A percentile compares a stretch with the other conserved stretches of the same genome.
phyloP scores from a whole-genome alignment of 345 rosid species.

The Euclidium syriacum region DNA sequence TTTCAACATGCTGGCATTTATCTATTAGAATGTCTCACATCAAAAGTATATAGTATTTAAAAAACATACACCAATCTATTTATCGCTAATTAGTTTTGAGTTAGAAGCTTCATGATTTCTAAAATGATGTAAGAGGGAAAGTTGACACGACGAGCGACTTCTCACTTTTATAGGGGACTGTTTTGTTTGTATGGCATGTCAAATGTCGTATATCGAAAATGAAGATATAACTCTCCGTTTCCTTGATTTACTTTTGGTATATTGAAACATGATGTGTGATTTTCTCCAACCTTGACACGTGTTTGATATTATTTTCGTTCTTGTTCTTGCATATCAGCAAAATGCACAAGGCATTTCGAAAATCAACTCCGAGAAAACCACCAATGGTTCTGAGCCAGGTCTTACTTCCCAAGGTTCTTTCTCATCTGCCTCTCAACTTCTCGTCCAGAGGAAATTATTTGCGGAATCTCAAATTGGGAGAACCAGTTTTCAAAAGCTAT shows the following conservation, averaged over 20 bases:
- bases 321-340: slow-evolving; percentile 12
- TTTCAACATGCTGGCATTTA: background rate
- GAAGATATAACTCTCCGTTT: too few relatives aligned
- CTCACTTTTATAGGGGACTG: too few relatives aligned
- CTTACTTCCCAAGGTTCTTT: slow-evolving; percentile 39
- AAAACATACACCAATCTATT: too few relatives aligned
- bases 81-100: too few relatives aligned
- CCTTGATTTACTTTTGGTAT: background rate
- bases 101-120: too few relatives aligned
- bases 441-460: slow-evolving; percentile 65
- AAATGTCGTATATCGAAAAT: too few relatives aligned
- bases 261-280: background rate
- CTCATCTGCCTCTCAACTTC: slow-evolving; percentile 39
- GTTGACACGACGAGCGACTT: too few relatives aligned
- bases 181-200: too few relatives aligned
- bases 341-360: slow-evolving; percentile 36
- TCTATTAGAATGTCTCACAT: too few relatives aligned
- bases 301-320: background rate
- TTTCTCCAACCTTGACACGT: background rate
- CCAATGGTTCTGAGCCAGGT: slow-evolving; percentile 33
- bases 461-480: slow-evolving; percentile 78
- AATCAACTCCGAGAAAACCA: slow-evolving; percentile 16
- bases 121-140: too few relatives aligned
- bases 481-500: slow-evolving; percentile 90
- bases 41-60: too few relatives aligned